phyloP scores from a whole-genome alignment of 2,329 filamentous ascomycete species.

The Hypoxylon sp. region DNA sequence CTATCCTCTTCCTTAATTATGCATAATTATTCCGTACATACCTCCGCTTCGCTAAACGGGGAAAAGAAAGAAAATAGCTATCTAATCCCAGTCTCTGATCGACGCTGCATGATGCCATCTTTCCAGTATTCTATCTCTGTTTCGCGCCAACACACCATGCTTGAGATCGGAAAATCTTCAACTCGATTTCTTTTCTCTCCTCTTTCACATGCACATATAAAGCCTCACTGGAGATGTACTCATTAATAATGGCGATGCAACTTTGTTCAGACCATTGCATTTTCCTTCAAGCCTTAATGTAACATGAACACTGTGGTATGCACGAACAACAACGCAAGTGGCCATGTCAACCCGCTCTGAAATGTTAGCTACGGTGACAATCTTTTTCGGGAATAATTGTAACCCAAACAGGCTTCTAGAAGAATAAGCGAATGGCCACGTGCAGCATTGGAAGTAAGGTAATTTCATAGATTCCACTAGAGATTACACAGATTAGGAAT shows the following conservation, averaged over 20 bases:
- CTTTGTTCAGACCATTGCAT: neutral
- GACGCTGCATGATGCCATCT: conserved; percentile 33
- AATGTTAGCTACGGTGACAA: neutral
- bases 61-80: conserved; percentile 4
- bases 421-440: neutral
- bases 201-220: conserved; percentile 6
- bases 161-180: conserved; percentile 11
- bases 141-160: conserved; percentile 24
- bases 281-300: too few species aligned
- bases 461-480: too few species aligned
- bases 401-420: conserved; percentile 3
- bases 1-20: neutral
- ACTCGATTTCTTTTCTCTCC: neutral
- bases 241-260: conserved; percentile 1
- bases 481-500: too few species aligned
- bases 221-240: neutral
- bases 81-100: conserved; percentile 23
- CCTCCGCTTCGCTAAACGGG: too few species aligned
- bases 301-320: too few species aligned
- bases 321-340: too few species aligned
- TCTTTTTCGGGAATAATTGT: neutral
- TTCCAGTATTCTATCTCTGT: conserved; percentile 31
- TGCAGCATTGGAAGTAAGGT: too few species aligned
- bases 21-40: conserved; percentile 3
- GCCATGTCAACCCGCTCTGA: neutral